Conservation (phyloP, 768 basidiomycete genomes). For the Pisolithus marmoratus region DNA sequence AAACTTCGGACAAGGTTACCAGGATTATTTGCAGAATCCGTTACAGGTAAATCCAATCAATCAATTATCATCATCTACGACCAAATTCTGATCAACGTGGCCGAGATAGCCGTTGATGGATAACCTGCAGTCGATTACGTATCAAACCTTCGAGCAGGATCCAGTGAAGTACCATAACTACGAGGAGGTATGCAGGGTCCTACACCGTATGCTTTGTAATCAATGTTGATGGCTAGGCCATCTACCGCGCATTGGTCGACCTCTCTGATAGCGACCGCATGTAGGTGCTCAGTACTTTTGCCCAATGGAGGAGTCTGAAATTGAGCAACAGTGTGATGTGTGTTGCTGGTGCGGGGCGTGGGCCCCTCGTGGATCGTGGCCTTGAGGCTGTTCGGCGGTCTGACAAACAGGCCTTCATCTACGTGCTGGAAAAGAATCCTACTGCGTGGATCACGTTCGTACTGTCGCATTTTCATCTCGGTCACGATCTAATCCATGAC, state of each 20-base stretch:
- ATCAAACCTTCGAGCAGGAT: constrained; percentile 97
- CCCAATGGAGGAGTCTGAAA: constrained; percentile 9
- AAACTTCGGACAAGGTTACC: constrained; percentile 87
- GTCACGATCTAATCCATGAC: constrained; percentile 7
- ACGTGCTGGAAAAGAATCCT: constrained; percentile 95
- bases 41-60: constrained; percentile 56
- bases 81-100: constrained; percentile 7
- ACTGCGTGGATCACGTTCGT: constrained; percentile 93
- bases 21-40: constrained; percentile 93
- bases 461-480: constrained; percentile 7
- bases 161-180: constrained; percentile 95
- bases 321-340: constrained; percentile 61
- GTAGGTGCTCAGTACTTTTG: constrained; percentile 39
- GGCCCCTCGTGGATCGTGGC: constrained; percentile 84
- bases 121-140: constrained; percentile 90
- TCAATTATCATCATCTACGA: background rate
- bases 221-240: constrained; percentile 49
- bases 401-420: constrained; percentile 56
- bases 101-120: constrained; percentile 84
- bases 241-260: constrained; percentile 74
- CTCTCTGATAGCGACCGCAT: constrained; percentile 53
- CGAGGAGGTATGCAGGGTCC: constrained; percentile 61
- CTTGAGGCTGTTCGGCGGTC: constrained; percentile 71
- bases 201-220: constrained; percentile 9
- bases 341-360: constrained; percentile 92